These are phyloP conservation scores for Lepidium didymum DNA, from an alignment of 345 rosid species.

Conservation along the genomic window DNA sequence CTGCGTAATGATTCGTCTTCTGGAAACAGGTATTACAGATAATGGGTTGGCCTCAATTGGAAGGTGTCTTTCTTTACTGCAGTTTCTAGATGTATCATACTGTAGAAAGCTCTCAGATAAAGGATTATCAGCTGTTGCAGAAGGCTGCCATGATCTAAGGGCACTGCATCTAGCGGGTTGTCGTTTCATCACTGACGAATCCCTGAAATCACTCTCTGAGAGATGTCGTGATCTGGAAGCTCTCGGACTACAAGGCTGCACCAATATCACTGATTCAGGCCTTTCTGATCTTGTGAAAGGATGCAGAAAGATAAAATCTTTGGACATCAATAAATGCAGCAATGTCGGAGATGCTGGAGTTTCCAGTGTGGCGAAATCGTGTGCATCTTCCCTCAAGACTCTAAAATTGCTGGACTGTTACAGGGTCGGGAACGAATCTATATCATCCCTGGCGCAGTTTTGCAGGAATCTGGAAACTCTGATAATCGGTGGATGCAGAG, in stretches of 20 bases:
- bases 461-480: conserved; percentile 73
- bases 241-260: conserved; percentile 76
- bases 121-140: conserved; percentile 70
- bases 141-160: conserved; percentile 63
- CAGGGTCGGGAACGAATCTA: conserved; percentile 63
- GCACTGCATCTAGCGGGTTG: conserved; percentile 65
- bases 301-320: conserved; percentile 46
- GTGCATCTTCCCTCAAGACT: conserved; percentile 58
- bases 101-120: conserved; percentile 83
- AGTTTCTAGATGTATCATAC: conserved; percentile 73
- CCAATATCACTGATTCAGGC: conserved; percentile 58
- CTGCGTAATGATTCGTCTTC: not conserved
- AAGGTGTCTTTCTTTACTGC: conserved; percentile 54
- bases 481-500: conserved; percentile 74
- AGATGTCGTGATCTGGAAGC: conserved; percentile 55
- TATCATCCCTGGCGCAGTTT: conserved; percentile 49
- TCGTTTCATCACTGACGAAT: conserved; percentile 51
- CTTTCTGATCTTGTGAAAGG: conserved; percentile 59
- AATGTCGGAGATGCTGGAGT: conserved; percentile 66
- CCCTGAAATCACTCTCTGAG: conserved; percentile 45
- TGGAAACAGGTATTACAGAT: conserved; percentile 68
- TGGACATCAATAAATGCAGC: conserved; percentile 83
- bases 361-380: conserved; percentile 54
- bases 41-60: conserved; percentile 65
- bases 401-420: conserved; percentile 78